A percentile compares a stretch with the other conserved stretches of the same genome.
Conservation (phyloP, 164 flowering plant species). For the Magnolia sinica region DNA sequence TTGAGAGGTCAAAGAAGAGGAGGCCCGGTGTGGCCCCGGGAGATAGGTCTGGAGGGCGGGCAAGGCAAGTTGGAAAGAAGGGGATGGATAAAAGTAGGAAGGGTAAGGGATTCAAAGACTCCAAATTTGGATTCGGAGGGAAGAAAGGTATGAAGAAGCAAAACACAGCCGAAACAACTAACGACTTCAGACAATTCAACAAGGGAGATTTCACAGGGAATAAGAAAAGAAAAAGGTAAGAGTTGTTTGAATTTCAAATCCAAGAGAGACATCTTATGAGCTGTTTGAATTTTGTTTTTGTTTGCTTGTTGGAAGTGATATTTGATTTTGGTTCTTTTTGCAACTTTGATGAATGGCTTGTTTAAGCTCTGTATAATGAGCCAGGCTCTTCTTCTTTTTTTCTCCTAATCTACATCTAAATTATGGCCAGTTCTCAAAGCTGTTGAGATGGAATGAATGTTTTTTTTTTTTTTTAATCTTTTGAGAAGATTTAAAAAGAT, state of each 20-base stretch:
- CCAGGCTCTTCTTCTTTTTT: no score
- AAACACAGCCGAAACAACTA: conserved; percentile 67
- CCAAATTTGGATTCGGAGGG: conserved; percentile 58
- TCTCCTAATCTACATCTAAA: no score
- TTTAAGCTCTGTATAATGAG: no score
- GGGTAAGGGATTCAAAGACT: conserved; percentile 32
- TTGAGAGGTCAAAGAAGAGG: conserved; percentile 56
- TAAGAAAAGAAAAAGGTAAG: conserved; percentile 44
- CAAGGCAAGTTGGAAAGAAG: conserved; percentile 35
- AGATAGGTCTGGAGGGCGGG: conserved; percentile 79
- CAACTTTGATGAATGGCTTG: no score
- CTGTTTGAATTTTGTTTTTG: no score
- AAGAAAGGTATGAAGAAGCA: conserved; percentile 81
- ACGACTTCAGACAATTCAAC: conserved; percentile 52
- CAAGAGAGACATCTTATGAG: no score
- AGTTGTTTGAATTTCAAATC: neutral
- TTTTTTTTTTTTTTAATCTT: no score
- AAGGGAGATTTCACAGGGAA: conserved; percentile 22
- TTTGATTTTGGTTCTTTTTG: no score
- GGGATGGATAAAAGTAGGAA: conserved; percentile 33
- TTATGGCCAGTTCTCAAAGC: no score
- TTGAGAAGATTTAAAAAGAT: no score
- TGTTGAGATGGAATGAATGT: no score
- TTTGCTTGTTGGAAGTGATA: no score
- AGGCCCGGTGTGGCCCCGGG: conserved; percentile 76